Evolutionary conservation across 2,329 filamentous ascomycete species (phyloP), one percentile per base, ranked within the genome.

Genomic region (Arthroderma sp.): DNA sequence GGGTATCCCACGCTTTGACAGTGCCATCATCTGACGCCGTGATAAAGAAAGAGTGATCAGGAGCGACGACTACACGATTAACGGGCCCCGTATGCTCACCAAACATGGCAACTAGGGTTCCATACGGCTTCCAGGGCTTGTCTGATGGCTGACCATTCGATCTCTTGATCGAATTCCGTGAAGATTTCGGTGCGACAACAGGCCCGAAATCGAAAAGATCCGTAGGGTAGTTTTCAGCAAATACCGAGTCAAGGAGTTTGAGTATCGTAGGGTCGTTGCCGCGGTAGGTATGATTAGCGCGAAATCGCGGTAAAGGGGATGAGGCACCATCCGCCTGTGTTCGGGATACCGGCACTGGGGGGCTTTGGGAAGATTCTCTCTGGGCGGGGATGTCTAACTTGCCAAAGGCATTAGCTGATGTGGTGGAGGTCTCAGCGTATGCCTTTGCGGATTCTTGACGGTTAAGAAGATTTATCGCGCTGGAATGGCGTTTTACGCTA

Each of bases 41-140:
- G 46, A 95, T 74, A 63, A 98, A 98, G 66, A 98, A 98, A 4
- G 81, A 69, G 60, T 98, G 89, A 58, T 98, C 91, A 0, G 89
- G 86, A 1, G 91, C 82, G 5, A 86, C 77, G 2, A 83, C 71
- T 7, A 96, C 77, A 6, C 88, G 78, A 56, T 83, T 94, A 51
- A 96, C 78, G 5, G 85, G 77, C 0, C 79, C 86, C 29, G 73
- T 80, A 58, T 98, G 91, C 60, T 98, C 91, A 1, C 84, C 79
- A 57, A 96, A 87, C 1, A 86, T 86, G 1, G 88, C 86, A 15
- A 96, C 82, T 6, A 96, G 72, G 42, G 79, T 81, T 1, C 91
- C 88, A 44, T 80, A 77, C 0, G 91, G 91, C 51, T 78, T 81
- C 91, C 91, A 98, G 2, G 77, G 74, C 45, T 77, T 77, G 31